Base-by-base conservation (phyloP, 176 grass and related monocot species). In the Triticum turgidum region DNA sequence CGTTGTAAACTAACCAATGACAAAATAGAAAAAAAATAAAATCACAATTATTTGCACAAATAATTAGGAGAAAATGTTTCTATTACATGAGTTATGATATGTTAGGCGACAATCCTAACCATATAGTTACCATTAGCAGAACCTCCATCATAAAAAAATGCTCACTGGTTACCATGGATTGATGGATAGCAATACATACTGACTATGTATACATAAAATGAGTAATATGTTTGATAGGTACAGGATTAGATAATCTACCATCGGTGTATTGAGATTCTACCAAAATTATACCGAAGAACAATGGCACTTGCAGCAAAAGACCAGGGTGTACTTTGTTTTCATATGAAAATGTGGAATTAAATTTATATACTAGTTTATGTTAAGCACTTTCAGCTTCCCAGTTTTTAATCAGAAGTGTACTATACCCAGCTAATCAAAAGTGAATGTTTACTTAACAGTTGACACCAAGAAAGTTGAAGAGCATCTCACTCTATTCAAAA, bases 1-100 rank as follows among this genome's bases (percentile, higher is more conserved):
- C 96, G 79, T 56, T 98, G 82, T 85, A 92, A 85, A 98, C 96
- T 98, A 80, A 34, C 47, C 77, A 85, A 58, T 20, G 11, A 79
- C 56, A 77, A 79, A 73, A 54, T 45, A 45, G 42, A 10, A 17
- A 42, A 62, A 78, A 34, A 35, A 41, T 81, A 45, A 81, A 61
- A 89, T 76, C 8, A 29, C 6, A 67, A 76, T 39, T 62, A 66
- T 52, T 41, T 17, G 22, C 51, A 82, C 8, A 79, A 70, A 81
- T 7, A 76, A 30, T 35, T 65, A 59, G 24, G 20, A 65, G 39
- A 70, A 71, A 78, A 54, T 20, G 51, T 27, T 47, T 86, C 20
- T 3, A 20, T 44, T 73, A 14, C 37, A 80, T 52, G 73, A 63
- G 35, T 15, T 82, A 84, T 37, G 52, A 76, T 65, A 29, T 35